Evolutionary conservation across 805 yeast genomes (phyloP).

Genomic region (Hanseniaspora jakobsenii): DNA sequence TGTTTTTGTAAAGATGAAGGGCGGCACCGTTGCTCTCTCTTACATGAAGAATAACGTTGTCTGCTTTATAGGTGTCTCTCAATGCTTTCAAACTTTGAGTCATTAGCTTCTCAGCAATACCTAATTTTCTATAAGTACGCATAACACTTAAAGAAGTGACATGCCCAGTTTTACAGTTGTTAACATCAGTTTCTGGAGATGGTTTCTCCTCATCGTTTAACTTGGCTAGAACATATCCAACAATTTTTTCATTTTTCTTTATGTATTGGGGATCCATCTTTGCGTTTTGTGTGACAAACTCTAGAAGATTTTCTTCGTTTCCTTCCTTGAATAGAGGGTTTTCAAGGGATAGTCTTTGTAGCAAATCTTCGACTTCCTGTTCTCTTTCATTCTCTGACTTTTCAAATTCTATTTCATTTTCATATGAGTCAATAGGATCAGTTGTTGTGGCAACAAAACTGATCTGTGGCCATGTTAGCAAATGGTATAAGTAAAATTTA

Average conservation of each 20-base stretch:
- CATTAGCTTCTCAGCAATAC: constrained; percentile 86
- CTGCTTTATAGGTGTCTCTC: constrained; percentile 67
- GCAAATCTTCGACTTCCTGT: constrained; percentile 12
- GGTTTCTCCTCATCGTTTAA: constrained; percentile 90
- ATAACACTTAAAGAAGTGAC: constrained; percentile 86
- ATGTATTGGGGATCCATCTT: constrained; percentile 58
- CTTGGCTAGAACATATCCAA: constrained; percentile 92
- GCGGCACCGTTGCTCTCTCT: constrained; percentile 92
- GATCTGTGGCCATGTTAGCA: constrained; percentile 94
- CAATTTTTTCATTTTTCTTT: constrained; percentile 60
- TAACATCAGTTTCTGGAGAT: constrained; percentile 41
- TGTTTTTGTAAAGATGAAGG: constrained; percentile 75
- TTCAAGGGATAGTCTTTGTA: constrained; percentile 19
- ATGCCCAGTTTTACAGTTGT: constrained; percentile 62
- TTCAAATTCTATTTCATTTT: constrained; percentile 19
- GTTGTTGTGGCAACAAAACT: constrained; percentile 87
- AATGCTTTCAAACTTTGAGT: constrained; percentile 68
- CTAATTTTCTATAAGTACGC: constrained; percentile 92
- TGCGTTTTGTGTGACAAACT: constrained; percentile 15
- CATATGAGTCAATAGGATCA: constrained; percentile 33
- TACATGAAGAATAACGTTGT: constrained; percentile 82
- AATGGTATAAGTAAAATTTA: constrained; percentile 88
- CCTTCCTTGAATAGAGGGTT: constrained; percentile 18
- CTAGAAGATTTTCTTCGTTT: constrained; percentile 13
- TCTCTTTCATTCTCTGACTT: constrained; percentile 19